phyloP scores from a whole-genome alignment of 371 early-diverging fungal species.

The Haplosporangium sp. region DNA sequence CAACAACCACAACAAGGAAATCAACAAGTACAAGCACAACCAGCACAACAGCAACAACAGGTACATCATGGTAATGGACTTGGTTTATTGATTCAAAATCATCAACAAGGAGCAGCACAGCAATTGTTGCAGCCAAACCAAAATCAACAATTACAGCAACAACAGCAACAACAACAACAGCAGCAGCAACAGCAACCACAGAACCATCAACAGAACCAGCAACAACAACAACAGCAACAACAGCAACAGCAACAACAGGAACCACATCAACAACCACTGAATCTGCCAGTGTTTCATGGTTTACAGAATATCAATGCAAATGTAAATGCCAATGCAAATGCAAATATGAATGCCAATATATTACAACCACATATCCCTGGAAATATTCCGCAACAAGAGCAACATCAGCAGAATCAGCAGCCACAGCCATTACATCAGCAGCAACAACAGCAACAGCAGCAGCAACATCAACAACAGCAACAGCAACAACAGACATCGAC shows the following conservation, averaged over 20 bases:
- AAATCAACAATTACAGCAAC: conserved; percentile 16
- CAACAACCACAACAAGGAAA: neutral
- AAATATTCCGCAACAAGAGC: neutral
- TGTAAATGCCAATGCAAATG: neutral
- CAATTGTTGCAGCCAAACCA: conserved; percentile 3
- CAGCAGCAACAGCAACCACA: conserved; percentile 3
- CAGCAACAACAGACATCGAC: conserved; percentile 15
- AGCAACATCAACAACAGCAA: conserved; percentile 12
- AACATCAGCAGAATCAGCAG: conserved; percentile 8
- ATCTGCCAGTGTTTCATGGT: neutral
- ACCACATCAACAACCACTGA: conserved; percentile 15
- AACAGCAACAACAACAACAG: conserved; percentile 8
- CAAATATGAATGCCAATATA: neutral
- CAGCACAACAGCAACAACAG: conserved; percentile 11
- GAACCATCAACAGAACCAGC: conserved; percentile 13
- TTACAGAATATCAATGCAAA: neutral
- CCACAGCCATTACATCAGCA: conserved; percentile 11
- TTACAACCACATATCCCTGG: neutral
- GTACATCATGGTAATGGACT: conserved; percentile 1
- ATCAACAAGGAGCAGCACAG: neutral
- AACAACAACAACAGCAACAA: conserved; percentile 17
- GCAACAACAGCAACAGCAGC: conserved; percentile 17
- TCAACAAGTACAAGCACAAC: conserved; percentile 6
- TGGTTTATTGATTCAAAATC: too few relatives aligned
- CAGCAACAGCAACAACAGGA: conserved; percentile 14